Evolutionary conservation across 2,329 filamentous ascomycete species (phyloP), one percentile per base, ranked within the genome.

Genomic region (Dothiorella sarmentorum): DNA sequence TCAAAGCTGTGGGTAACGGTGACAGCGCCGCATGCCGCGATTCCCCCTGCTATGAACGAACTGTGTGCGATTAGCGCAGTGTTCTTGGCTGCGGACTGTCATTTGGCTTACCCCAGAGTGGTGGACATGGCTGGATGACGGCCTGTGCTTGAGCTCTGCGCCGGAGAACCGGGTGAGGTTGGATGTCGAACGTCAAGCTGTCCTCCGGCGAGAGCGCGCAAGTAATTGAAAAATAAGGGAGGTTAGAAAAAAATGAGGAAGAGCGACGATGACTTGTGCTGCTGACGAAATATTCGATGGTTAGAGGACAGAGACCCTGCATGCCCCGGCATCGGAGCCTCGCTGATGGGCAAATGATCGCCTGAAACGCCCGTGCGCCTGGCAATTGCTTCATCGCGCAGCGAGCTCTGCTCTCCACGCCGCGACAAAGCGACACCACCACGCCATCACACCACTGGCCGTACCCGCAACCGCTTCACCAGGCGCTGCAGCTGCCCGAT

Each of bases 1-100:
- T 99, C 94, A 78, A 97, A 97, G 59, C 92, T 92, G 76, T 99
- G 94, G 52, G 94, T 97, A 64, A 95, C 92, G 38, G 93, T 97
- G 60, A 99, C 94, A 64, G 94, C 94, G 71, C 94, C 94, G 77
- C 93, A 97, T 64, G 94, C 94, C 71, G 94, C 94, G 71, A 99
- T 89, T 72, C 94, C 94, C 72, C 94, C 94, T 59, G 94, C 93
- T 69, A 97, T 85, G 80, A 99, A 99, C 62, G 91, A 90, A 65
- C 92, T 85, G 56, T 22, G n/a, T 11, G 11, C 45, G 5, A 35
- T 55, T 38, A 59, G 57, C 37, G 17, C 27, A 31, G n/a, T 1
- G 42, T 29, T 13, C 22, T 9, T 18, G 18, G 35, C 18, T 27
- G 17, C 31, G 33, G 29, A 18, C 11, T 35, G 17, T 22, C 35